A percentile compares a stretch with the other conserved stretches of the same genome.
Conservation (phyloP, 495 filamentous ascomycete genomes). For the Lichenothelia convexa region DNA sequence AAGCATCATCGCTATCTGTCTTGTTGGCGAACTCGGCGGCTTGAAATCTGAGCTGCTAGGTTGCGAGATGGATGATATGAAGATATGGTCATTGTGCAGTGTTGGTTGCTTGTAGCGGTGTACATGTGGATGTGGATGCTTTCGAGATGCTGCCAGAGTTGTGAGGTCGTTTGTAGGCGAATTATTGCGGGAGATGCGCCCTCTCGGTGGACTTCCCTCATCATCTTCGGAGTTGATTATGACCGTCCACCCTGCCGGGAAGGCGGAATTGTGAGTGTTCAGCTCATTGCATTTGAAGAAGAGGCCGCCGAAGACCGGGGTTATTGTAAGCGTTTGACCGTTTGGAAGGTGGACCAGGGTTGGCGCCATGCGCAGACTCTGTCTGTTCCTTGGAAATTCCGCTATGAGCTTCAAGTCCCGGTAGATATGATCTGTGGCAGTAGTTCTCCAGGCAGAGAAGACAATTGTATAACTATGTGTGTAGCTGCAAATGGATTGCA, state of each 20-base stretch:
- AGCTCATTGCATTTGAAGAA: constrained; percentile 73
- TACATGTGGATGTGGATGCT: constrained; percentile 24
- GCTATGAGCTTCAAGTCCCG: too few relatives aligned
- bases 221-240: constrained; percentile 55
- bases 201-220: too few relatives aligned
- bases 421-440: too few relatives aligned
- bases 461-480: too few relatives aligned
- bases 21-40: constrained; percentile 55
- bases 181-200: constrained; percentile 6
- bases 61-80: constrained; percentile 78
- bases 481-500: too few relatives aligned
- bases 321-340: constrained; percentile 62
- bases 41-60: constrained; percentile 65
- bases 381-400: too few relatives aligned
- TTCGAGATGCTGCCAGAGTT: background rate
- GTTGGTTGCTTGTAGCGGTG: constrained; percentile 57
- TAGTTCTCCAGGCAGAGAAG: too few relatives aligned
- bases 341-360: constrained; percentile 54
- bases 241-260: constrained; percentile 78
- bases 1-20: constrained; percentile 88
- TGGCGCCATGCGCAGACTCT: constrained; percentile 20
- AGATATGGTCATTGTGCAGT: constrained; percentile 59
- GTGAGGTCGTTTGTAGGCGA: constrained; percentile 7
- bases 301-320: constrained; percentile 70
- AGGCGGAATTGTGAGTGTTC: constrained; percentile 43